Percentiles rank a stretch among this genome's conserved stretches.
These are phyloP conservation scores for Tetrahymena elliotti DNA, from an alignment of 73 alveolate genomes.

Conservation along the genomic window DNA sequence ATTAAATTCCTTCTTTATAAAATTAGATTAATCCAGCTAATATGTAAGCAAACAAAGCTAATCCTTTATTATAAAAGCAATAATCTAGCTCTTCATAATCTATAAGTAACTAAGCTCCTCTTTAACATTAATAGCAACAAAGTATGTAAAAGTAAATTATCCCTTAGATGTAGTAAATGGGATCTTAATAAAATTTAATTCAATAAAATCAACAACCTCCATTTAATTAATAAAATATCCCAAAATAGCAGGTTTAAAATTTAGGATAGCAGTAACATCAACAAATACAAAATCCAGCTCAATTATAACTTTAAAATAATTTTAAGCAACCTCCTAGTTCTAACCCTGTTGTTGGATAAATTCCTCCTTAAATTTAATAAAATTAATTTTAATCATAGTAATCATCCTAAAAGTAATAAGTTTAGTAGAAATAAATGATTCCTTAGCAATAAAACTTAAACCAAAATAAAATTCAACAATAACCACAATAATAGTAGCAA, in stretches of 20 bases:
- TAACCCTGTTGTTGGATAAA: neutral
- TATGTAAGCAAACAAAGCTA: neutral
- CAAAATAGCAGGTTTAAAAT: neutral
- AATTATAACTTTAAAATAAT: too few species aligned
- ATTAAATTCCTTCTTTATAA: neutral
- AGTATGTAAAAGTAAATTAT: too few species aligned
- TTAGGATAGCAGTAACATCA: neutral
- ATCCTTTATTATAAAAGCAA: neutral
- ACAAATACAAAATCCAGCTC: neutral
- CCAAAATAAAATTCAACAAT: too few species aligned
- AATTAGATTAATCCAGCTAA: neutral
- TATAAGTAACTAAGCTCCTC: neutral
- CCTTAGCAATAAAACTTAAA: neutral
- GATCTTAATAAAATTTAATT: neutral
- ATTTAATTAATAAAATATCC: neutral
- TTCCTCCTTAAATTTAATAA: neutral
- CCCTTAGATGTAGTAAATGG: neutral
- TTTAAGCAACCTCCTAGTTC: neutral
- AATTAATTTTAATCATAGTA: neutral
- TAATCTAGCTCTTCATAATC: neutral
- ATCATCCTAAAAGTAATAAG: neutral
- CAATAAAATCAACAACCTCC: too few species aligned
- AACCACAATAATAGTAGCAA: too few species aligned
- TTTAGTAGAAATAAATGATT: too few species aligned
- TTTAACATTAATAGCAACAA: neutral